Percentiles rank a stretch among this genome's conserved stretches.
These are phyloP conservation scores for Exophiala sideris DNA, from an alignment of 2,329 filamentous ascomycete genomes.

Conservation along the genomic window DNA sequence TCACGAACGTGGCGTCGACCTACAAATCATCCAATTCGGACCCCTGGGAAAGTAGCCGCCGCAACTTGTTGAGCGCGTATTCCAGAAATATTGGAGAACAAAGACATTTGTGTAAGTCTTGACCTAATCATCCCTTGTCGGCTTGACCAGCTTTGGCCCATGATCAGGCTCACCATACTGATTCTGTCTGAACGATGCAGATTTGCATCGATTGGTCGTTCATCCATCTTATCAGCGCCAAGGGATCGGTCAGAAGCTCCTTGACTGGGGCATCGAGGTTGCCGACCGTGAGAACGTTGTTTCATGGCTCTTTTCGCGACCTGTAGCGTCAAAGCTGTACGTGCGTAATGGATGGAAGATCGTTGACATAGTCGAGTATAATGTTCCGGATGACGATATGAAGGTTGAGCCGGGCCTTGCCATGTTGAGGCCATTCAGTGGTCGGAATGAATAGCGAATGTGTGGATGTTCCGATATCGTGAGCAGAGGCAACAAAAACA, in stretches of 20 bases:
- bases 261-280: constrained; percentile 20
- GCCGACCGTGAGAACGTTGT: constrained; percentile 25
- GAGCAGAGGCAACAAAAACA: no score
- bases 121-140: background rate
- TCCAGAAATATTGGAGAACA: constrained; percentile 21
- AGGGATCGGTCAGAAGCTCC: constrained; percentile 22
- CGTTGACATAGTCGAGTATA: constrained; percentile 7
- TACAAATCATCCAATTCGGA: constrained; percentile 13
- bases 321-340: constrained; percentile 22
- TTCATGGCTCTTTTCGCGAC: constrained; percentile 20
- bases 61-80: constrained; percentile 18
- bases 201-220: constrained; percentile 21
- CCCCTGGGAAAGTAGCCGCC: constrained; percentile 8
- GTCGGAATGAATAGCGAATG: background rate
- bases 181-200: background rate
- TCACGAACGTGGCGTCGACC: background rate
- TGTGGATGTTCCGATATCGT: background rate
- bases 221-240: constrained; percentile 21
- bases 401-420: constrained; percentile 9
- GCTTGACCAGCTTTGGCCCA: no score
- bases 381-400: constrained; percentile 13
- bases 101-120: constrained; percentile 22
- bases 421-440: constrained; percentile 19
- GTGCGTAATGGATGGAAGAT: constrained; percentile 19
- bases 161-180: background rate